A percentile compares a stretch with the other conserved stretches of the same genome.
phyloP scores from a whole-genome alignment of 202 grass and related monocot genomes.

The Setaria italica region DNA sequence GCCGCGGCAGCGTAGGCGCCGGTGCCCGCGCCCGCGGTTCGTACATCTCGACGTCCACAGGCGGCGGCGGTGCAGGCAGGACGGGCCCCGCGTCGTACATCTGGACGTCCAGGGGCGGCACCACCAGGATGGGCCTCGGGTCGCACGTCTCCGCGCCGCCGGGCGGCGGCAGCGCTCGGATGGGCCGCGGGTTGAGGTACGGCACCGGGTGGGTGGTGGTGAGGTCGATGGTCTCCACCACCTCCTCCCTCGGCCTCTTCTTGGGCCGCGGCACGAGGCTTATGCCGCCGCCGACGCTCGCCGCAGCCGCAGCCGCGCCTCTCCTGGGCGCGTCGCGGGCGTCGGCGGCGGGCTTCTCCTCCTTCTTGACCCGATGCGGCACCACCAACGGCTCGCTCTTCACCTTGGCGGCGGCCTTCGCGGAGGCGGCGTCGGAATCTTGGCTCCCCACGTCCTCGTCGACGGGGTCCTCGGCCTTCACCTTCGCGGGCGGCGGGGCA shows the following conservation, averaged over 20 bases:
- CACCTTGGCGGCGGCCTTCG: not conserved
- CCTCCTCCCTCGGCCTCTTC: conserved; percentile 46
- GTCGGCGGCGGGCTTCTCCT: not conserved
- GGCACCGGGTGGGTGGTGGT: conserved; percentile 58
- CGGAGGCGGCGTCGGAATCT: not conserved
- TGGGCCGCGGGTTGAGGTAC: conserved; percentile 77
- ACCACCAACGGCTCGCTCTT: not conserved
- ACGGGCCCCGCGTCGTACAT: conserved; percentile 37
- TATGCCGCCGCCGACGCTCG: conserved; percentile 14
- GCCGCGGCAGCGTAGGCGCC: not conserved
- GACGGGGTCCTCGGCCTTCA: conserved; percentile 37
- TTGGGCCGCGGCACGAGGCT: conserved; percentile 44
- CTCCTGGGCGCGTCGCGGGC: not conserved
- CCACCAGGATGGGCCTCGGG: conserved; percentile 5
- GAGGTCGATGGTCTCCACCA: conserved; percentile 30
- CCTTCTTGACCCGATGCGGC: not conserved
- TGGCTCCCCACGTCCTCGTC: not conserved
- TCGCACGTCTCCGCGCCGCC: not conserved
- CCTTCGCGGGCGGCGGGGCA: not conserved
- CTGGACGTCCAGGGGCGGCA: not conserved
- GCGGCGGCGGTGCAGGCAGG: conserved; percentile 28
- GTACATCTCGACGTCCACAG: conserved; percentile 19
- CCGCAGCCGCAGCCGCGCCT: not conserved
- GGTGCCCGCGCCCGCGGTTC: conserved; percentile 6
- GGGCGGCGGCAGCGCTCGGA: conserved; percentile 47